Conservation (phyloP, 2,329 filamentous ascomycete genomes). For the Coniella lustricola region DNA sequence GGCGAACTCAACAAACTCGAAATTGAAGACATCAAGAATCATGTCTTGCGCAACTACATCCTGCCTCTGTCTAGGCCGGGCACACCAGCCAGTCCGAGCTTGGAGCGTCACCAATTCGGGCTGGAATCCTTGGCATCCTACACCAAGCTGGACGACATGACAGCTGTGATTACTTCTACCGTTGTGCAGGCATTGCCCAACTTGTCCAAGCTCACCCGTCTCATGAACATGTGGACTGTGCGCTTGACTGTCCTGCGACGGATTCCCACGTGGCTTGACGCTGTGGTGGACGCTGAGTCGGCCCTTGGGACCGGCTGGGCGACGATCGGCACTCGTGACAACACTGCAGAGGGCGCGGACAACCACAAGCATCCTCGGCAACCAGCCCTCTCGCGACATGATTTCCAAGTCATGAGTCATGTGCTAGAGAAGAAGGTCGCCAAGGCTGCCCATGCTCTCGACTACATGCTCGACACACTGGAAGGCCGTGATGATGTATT, state of each 20-base stretch:
- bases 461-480: constrained; percentile 78
- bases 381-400: constrained; percentile 33
- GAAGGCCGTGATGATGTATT: constrained; percentile 80
- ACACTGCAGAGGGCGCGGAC: constrained; percentile 17
- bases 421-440: constrained; percentile 64
- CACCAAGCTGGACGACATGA: constrained; percentile 77
- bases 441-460: constrained; percentile 64
- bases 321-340: constrained; percentile 35
- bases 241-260: constrained; percentile 69
- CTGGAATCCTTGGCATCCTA: constrained; percentile 44
- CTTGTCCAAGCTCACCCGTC: constrained; percentile 62
- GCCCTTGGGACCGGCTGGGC: constrained; percentile 63
- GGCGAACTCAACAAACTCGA: constrained; percentile 62
- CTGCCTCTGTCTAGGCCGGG: constrained; percentile 49
- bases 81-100: constrained; percentile 34
- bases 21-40: constrained; percentile 81
- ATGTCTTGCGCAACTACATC: constrained; percentile 77
- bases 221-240: constrained; percentile 73
- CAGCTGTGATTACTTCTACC: constrained; percentile 82
- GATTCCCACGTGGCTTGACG: constrained; percentile 60
- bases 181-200: constrained; percentile 83
- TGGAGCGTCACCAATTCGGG: constrained; percentile 28
- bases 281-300: constrained; percentile 59
- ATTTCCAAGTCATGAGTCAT: constrained; percentile 51
- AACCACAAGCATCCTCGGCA: constrained; percentile 17